Base-by-base conservation (phyloP, 2,329 filamentous ascomycete genomes). In the Aspergillus clavatus region DNA sequence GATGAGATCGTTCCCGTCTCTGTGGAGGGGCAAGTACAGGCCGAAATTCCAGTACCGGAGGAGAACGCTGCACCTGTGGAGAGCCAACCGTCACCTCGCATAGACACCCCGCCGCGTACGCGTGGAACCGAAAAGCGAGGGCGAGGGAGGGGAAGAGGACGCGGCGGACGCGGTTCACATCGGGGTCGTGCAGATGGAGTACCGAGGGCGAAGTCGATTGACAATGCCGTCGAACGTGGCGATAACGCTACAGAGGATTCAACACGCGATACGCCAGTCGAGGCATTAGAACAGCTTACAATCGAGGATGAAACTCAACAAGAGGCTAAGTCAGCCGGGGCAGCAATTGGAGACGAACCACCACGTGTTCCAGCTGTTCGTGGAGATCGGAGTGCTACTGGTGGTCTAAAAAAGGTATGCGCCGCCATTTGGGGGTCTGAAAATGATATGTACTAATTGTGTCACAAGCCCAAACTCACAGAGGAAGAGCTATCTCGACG, bases 401-500 rank as follows among this genome's bases (percentile, higher is more conserved):
- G 78, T 6, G 76, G 76, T 1, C 50, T 76, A 2, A 71, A 71
- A 40, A 73, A 72, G 65, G 71, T 72, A 58, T 51, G 54, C 14
- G 14, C 11, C 31, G 31, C 16, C 8, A 14, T 18, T 11, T 6
- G 11, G 16, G 16, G 5, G 16, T 16, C 1, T 18, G 3, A 19
- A 10, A 31, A 11, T 21, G 18, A 23, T 16, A 12, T n/a, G 19
- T 37, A 40, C 54, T 62, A 46, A 72, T 62, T 43, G 58, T 24
- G 46, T 48, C 26, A 27, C 8, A 66, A 80, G 63, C 76, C 78
- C 3, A 83, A 82, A 64, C 73, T 85, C 36, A 84, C 81, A 2
- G 82, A 85, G 58, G 78, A 76, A 51, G 77, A 86, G 61, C 72
- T 86, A 6, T 74, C 73, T 3, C 77, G 75, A 37, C 79, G 80